Evolutionary conservation across 139 green algal genomes (phyloP).

Genomic region (Chlamydomonas schloesseri): DNA sequence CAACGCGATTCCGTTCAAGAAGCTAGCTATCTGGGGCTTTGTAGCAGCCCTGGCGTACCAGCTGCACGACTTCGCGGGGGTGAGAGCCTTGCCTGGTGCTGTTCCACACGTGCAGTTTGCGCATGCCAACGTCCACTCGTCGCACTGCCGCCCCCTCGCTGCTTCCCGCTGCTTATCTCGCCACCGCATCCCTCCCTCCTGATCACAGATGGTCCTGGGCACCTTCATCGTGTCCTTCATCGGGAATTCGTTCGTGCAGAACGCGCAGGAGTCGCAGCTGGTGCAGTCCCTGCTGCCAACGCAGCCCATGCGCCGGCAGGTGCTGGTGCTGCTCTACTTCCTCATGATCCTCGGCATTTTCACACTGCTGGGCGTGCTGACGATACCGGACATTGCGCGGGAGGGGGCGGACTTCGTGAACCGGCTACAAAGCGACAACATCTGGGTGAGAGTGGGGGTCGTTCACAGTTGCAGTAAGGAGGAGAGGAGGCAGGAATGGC

Average conservation of each 20-base stretch:
- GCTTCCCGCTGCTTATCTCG: neutral
- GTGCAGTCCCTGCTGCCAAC: slow-evolving; percentile 45
- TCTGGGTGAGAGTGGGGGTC: slow-evolving; percentile 76
- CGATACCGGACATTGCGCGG: slow-evolving; percentile 89
- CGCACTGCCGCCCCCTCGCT: neutral
- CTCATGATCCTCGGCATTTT: slow-evolving; percentile 81
- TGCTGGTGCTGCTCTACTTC: slow-evolving; percentile 88
- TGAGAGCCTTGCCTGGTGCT: no score
- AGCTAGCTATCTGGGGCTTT: slow-evolving; percentile 72
- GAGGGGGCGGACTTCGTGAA: slow-evolving; percentile 90
- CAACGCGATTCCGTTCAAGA: slow-evolving; percentile 77
- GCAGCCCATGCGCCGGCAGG: slow-evolving; percentile 50
- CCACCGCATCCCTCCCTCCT: neutral
- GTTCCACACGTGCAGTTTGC: no score
- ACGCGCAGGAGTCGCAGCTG: slow-evolving; percentile 37
- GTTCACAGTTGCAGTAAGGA: no score
- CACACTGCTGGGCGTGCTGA: slow-evolving; percentile 80
- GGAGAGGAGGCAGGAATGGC: no score
- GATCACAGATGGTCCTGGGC: slow-evolving; percentile 88
- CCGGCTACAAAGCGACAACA: slow-evolving; percentile 90
- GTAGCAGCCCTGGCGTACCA: slow-evolving; percentile 72
- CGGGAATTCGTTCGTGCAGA: slow-evolving; percentile 83
- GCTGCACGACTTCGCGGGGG: slow-evolving; percentile 91
- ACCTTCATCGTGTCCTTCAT: slow-evolving; percentile 94
- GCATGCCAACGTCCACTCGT: no score